Base-by-base conservation (phyloP, 345 rosid genomes). In the Limnanthes douglasii region DNA sequence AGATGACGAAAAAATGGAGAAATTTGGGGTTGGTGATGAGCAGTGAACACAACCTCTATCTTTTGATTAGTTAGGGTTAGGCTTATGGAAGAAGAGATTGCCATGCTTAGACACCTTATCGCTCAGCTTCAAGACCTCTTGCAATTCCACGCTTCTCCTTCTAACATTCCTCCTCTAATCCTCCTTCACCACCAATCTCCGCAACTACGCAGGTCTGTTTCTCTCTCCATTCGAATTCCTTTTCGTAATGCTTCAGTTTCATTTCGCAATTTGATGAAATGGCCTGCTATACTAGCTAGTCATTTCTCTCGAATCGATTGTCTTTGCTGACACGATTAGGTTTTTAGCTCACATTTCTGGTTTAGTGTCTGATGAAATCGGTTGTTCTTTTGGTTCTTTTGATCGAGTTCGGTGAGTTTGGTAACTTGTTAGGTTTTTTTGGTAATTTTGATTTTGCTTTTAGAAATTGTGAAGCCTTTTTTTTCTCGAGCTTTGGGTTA, bases 91-190 rank as follows among this genome's bases (percentile, higher is more conserved):
- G 93, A 73, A 75, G 93, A 61, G 62, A 70, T 82, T 65, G 76
- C 81, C 86, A 69, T 83, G 97, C 90, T 88, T 40, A 72, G 95
- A 72, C 97, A 83, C 51, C 72, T 88, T 42, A 76, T 88, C 66
- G 86, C 67, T 62, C 95, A 73, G 95, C 90, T 88, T 75, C 83
- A 73, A 45, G 76, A 78, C 62, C 76, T 71, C 53, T 65, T 72
- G 31, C 70, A 65, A 45, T 70, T 66, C 55, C 60, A 73, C 85
- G 82, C 72, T 57, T 86, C 86, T 58, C 66, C 56, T 61, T 62
- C 66, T 48, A 62, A 35, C 13, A 42, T 50, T 29, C 32, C 41
- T 3, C 19, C 54, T 19, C 24, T 57, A 18, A 16, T 34, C 53
- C 53, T 3, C 62, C 60, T 53, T 12, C 69, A 50, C 18, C 61